Evolutionary conservation across 2,329 filamentous ascomycete genomes (phyloP).

Genomic region (Nannizziopsis barbatae): DNA sequence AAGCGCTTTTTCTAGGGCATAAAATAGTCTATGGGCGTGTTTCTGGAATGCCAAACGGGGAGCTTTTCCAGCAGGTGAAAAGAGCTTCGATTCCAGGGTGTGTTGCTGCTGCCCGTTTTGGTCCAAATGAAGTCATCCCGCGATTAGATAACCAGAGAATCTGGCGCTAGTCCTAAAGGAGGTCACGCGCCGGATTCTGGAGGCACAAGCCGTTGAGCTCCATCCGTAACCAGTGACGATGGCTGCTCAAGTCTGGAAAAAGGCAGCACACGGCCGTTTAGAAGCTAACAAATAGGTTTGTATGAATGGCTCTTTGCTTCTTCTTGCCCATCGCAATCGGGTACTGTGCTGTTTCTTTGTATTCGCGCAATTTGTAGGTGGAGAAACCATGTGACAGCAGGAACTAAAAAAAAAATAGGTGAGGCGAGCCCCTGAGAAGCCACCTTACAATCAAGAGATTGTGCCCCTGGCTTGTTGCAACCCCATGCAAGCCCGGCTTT

Average conservation of each 20-base stretch:
- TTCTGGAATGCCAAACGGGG: neutral
- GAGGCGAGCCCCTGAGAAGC: neutral
- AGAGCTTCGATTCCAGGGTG: no score
- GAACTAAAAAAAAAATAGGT: slow-evolving; percentile 2
- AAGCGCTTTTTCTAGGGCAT: neutral
- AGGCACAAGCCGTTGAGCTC: neutral
- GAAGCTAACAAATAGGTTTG: no score
- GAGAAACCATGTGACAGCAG: slow-evolving; percentile 4
- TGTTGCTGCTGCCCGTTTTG: no score
- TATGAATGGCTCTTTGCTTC: no score
- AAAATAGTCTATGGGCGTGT: neutral
- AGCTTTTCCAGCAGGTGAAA: no score
- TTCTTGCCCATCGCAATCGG: no score
- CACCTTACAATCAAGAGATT: neutral
- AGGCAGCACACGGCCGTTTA: no score
- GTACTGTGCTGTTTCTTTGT: no score
- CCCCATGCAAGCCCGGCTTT: neutral
- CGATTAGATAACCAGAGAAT: neutral
- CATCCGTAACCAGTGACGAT: neutral
- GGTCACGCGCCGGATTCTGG: neutral
- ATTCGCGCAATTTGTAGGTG: neutral
- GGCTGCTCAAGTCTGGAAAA: no score
- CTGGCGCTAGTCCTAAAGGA: neutral
- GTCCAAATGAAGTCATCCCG: neutral
- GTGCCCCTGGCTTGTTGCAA: neutral